phyloP scores from a whole-genome alignment of 2,329 filamentous ascomycete genomes.

The Arthrobotrys entomopaga region DNA sequence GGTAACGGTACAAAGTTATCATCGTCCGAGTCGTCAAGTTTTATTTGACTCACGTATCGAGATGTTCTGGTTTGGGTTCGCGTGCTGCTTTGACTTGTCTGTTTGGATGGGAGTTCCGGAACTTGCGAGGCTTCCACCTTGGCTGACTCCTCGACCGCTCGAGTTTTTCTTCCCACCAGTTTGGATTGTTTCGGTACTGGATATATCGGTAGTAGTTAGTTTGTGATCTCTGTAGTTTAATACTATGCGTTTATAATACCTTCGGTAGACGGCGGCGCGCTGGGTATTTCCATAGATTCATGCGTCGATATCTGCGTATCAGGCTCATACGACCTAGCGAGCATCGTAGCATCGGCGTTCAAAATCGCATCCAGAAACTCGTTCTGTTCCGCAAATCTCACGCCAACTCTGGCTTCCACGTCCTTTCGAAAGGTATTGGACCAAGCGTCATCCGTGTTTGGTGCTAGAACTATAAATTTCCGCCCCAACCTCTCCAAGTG shows the following conservation, averaged over 20 bases:
- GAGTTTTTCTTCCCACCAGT: conserved; percentile 17
- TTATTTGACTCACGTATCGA: conserved; percentile 51
- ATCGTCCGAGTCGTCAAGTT: conserved; percentile 51
- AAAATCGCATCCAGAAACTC: conserved; percentile 93
- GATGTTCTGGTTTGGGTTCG: conserved; percentile 46
- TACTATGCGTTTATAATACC: conserved; percentile 51
- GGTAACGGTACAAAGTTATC: conserved; percentile 47
- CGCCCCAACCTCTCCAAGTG: conserved; percentile 34
- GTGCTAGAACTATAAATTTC: conserved; percentile 60
- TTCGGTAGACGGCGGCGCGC: conserved; percentile 59
- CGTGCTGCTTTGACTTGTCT: conserved; percentile 12
- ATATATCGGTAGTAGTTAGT: neutral
- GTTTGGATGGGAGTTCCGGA: conserved; percentile 23
- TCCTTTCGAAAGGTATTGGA: conserved; percentile 28
- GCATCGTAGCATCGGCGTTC: conserved; percentile 76
- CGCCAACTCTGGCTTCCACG: conserved; percentile 69
- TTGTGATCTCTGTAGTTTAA: neutral
- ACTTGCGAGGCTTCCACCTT: conserved; percentile 14
- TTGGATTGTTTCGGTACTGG: conserved; percentile 37
- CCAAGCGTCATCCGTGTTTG: conserved; percentile 48
- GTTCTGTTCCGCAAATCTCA: conserved; percentile 85
- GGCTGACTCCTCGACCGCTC: conserved; percentile 2
- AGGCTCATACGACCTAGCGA: conserved; percentile 74
- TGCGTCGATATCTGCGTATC: conserved; percentile 17
- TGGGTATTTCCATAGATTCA: conserved; percentile 61